Conservation (phyloP, 2,329 filamentous ascomycete species). For the Emericellopsis atlantica region DNA sequence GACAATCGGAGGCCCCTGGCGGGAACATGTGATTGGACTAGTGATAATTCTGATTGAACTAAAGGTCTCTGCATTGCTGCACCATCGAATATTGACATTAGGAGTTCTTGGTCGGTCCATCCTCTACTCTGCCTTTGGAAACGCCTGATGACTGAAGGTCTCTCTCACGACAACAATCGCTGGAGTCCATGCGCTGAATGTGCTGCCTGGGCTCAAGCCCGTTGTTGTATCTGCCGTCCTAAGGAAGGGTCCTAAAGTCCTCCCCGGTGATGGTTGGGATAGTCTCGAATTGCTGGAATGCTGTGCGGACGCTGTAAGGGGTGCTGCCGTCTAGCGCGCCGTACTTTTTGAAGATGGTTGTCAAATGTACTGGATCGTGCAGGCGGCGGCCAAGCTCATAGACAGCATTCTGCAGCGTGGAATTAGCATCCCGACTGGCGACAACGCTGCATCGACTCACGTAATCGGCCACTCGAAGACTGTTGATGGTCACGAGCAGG, state of each 20-base stretch:
- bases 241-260: slow-evolving; percentile 10
- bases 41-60: no score
- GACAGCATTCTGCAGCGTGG: slow-evolving; percentile 8
- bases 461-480: slow-evolving; percentile 13
- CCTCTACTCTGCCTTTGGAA: no score
- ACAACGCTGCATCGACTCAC: slow-evolving; percentile 6
- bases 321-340: slow-evolving; percentile 15
- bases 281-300: slow-evolving; percentile 11
- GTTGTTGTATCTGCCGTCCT: neutral
- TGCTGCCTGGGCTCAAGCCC: no score
- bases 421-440: neutral
- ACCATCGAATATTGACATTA: no score
- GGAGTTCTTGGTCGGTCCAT: no score
- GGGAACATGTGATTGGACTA: no score
- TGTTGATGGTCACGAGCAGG: slow-evolving; percentile 15
- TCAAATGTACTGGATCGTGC: slow-evolving; percentile 10
- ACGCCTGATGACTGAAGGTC: no score
- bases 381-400: slow-evolving; percentile 15
- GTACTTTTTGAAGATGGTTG: slow-evolving; percentile 14
- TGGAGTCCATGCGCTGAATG: no score
- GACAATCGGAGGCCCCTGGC: no score
- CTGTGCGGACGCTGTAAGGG: slow-evolving; percentile 12
- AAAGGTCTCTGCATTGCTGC: no score
- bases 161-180: no score
- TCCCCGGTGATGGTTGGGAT: slow-evolving; percentile 15